A percentile compares a stretch with the other conserved stretches of the same genome.
These are phyloP conservation scores for Rhododendron williamsianum DNA, from an alignment of 148 eudicot species.

Conservation along the genomic window DNA sequence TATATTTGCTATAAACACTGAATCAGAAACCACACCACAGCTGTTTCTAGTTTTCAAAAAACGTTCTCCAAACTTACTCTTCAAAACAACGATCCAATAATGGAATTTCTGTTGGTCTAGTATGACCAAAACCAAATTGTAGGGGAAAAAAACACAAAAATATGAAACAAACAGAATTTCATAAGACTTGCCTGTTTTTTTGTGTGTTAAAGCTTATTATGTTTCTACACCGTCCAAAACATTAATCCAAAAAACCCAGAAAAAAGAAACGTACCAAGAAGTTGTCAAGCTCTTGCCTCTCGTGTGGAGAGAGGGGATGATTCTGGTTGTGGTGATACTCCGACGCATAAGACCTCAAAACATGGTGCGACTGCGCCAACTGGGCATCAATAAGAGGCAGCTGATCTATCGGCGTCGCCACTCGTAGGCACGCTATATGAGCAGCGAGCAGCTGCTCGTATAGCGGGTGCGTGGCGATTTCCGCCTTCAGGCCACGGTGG, in stretches of 20 bases:
- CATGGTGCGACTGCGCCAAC: slow-evolving; percentile 57
- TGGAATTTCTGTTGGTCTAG: neutral
- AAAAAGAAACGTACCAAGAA: slow-evolving; percentile 48
- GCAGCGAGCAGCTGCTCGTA: slow-evolving; percentile 83
- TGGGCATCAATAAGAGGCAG: slow-evolving; percentile 76
- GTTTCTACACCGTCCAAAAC: neutral
- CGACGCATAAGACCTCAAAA: slow-evolving; percentile 61
- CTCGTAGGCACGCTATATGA: slow-evolving; percentile 79
- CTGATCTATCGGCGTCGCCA: slow-evolving; percentile 96
- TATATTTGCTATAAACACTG: neutral
- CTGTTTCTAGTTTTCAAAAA: neutral
- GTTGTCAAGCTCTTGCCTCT: slow-evolving; percentile 84
- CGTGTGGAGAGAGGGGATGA: slow-evolving; percentile 56
- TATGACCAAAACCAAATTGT: neutral
- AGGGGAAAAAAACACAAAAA: neutral
- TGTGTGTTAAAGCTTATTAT: neutral
- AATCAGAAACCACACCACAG: neutral
- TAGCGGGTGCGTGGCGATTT: slow-evolving; percentile 67
- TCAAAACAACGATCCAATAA: neutral
- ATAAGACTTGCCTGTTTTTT: neutral
- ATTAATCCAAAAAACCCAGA: neutral
- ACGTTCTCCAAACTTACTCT: neutral
- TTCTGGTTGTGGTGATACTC: slow-evolving; percentile 30
- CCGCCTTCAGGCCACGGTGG: slow-evolving; percentile 48
- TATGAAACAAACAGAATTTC: neutral